Conservation (phyloP, 768 basidiomycete genomes). For the Pulveroboletus frians region DNA sequence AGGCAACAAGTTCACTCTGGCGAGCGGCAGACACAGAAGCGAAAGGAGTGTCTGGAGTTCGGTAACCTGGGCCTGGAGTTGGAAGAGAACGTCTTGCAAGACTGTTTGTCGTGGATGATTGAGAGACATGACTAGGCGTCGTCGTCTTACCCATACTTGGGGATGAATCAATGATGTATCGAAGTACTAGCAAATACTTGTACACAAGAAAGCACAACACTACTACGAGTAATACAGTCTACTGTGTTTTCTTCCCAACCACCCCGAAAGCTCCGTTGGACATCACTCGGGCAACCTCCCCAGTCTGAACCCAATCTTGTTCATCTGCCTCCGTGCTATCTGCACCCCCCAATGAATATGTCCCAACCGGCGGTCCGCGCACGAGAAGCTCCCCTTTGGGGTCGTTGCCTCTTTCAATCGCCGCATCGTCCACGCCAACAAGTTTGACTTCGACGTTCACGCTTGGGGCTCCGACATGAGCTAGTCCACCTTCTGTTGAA, state of each 20-base stretch:
- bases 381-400: slow-evolving; percentile 58
- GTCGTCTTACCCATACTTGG: neutral
- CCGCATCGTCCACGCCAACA: slow-evolving; percentile 58
- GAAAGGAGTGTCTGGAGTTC: slow-evolving; percentile 48
- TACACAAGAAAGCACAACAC: neutral
- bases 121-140: slow-evolving; percentile 7
- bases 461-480: slow-evolving; percentile 74
- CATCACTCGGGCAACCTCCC: slow-evolving; percentile 44
- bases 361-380: slow-evolving; percentile 72
- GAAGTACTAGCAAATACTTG: neutral
- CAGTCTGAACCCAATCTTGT: slow-evolving; percentile 42
- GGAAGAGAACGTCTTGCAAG: slow-evolving; percentile 36
- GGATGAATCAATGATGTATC: neutral
- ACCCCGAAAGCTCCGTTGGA: slow-evolving; percentile 63
- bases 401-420: slow-evolving; percentile 60
- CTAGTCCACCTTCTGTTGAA: slow-evolving; percentile 28
- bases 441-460: slow-evolving; percentile 82
- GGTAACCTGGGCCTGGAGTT: slow-evolving; percentile 43
- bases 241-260: slow-evolving; percentile 10
- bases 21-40: slow-evolving; percentile 57
- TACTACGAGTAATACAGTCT: neutral
- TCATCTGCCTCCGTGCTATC: slow-evolving; percentile 38
- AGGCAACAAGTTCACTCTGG: slow-evolving; percentile 52
- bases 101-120: slow-evolving; percentile 3
- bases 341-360: slow-evolving; percentile 28